These are phyloP conservation scores for Dipteronia dyeriana DNA, from an alignment of 345 rosid species.

Conservation along the genomic window DNA sequence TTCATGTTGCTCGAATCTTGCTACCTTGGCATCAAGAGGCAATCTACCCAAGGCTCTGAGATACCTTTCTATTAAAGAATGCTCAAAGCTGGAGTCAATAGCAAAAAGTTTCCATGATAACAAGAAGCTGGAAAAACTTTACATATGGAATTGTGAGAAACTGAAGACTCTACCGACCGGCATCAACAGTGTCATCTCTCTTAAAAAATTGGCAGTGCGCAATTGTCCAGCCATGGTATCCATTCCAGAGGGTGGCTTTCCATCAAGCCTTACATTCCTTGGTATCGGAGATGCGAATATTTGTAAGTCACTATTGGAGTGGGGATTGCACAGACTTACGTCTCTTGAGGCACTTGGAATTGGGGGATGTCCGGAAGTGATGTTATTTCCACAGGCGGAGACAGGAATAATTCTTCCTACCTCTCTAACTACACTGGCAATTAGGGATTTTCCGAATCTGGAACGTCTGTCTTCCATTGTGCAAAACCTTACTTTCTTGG, in stretches of 20 bases:
- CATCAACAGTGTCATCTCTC: conserved; percentile 17
- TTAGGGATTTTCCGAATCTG: conserved; percentile 19
- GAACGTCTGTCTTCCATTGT: conserved; percentile 8
- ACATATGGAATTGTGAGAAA: background rate
- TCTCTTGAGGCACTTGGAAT: conserved; percentile 11
- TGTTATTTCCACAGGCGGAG: conserved; percentile 24
- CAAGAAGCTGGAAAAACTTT: background rate
- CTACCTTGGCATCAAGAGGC: background rate
- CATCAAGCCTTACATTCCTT: background rate
- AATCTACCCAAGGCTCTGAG: background rate
- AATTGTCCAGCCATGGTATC: conserved; percentile 2
- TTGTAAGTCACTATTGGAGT: conserved; percentile 1
- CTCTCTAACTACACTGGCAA: conserved; percentile 11
- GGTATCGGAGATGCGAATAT: background rate
- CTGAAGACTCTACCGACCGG: background rate
- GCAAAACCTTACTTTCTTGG: conserved; percentile 20
- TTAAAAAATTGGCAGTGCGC: background rate
- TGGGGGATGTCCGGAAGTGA: conserved; percentile 10
- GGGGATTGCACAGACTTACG: conserved; percentile 31
- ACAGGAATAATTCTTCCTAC: conserved; percentile 17
- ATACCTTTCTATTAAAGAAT: background rate
- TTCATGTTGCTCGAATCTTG: background rate
- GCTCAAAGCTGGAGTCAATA: conserved; percentile 8
- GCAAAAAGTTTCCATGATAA: conserved; percentile 3
- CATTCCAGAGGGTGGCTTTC: conserved; percentile 17